Percentiles rank a stretch among this genome's conserved stretches.
Evolutionary conservation across 1,139 yeast species (phyloP).

Genomic region (Diutina scorzettiae): DNA sequence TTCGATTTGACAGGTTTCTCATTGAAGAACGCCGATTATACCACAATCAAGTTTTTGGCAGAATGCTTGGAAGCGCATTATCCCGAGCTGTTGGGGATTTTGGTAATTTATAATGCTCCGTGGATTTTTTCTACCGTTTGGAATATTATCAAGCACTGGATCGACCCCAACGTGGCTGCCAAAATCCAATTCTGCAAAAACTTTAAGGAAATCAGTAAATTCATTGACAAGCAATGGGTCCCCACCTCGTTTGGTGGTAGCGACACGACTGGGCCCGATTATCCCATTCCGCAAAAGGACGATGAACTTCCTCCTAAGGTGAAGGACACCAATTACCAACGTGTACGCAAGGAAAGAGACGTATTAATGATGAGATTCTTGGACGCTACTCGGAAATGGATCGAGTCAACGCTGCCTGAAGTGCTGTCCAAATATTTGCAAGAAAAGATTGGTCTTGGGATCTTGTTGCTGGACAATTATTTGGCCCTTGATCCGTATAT

Average conservation of each 20-base stretch:
- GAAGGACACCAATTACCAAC: constrained; percentile 25
- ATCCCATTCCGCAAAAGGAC: constrained; percentile 34
- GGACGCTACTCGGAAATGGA: constrained; percentile 52
- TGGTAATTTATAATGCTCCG: constrained; percentile 79
- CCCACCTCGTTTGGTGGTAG: constrained; percentile 60
- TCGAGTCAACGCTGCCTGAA: constrained; percentile 36
- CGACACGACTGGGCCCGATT: constrained; percentile 41
- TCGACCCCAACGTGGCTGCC: constrained; percentile 80
- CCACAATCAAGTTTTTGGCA: constrained; percentile 68
- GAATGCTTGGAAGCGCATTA: constrained; percentile 76
- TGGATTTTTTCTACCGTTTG: constrained; percentile 84
- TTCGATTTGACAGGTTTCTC: constrained; percentile 71
- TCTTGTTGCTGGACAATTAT: constrained; percentile 43
- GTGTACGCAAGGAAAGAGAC: constrained; percentile 28
- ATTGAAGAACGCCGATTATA: constrained; percentile 72
- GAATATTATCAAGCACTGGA: constrained; percentile 76
- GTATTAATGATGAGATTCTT: constrained; percentile 36
- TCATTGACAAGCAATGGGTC: constrained; percentile 39
- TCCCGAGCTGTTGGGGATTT: constrained; percentile 71
- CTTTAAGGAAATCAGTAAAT: constrained; percentile 44
- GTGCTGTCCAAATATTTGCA: constrained; percentile 29
- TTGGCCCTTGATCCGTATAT: constrained; percentile 57
- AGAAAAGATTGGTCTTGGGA: constrained; percentile 39
- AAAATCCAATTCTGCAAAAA: constrained; percentile 65
- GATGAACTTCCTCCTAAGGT: constrained; percentile 16